These are phyloP conservation scores for Cercospora beticola DNA, from an alignment of 2,329 filamentous ascomycete genomes.

Conservation along the genomic window DNA sequence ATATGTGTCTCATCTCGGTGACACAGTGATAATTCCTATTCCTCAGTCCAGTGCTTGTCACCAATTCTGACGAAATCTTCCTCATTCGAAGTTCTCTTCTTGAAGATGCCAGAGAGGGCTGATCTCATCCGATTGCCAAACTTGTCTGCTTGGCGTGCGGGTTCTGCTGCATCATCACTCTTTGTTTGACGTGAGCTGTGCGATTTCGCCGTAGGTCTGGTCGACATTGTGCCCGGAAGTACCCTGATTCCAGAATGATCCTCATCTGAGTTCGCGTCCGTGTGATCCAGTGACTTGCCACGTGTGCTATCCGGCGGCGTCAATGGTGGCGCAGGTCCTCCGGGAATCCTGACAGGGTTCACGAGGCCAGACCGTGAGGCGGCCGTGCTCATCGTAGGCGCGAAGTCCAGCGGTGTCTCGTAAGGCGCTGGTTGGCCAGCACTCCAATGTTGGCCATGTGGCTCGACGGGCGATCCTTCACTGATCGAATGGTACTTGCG, in stretches of 20 bases:
- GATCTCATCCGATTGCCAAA: not conserved
- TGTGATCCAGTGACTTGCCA: not conserved
- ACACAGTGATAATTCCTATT: not conserved
- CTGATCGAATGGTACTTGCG: not conserved
- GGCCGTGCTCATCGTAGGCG: not conserved
- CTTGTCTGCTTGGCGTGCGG: not conserved
- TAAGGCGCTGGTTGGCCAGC: slow-evolving; percentile 3
- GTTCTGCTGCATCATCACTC: not conserved
- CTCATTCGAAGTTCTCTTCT: slow-evolving; percentile 1
- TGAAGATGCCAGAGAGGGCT: not conserved
- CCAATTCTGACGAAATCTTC: not conserved
- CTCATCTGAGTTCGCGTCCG: not conserved
- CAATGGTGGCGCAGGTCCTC: not conserved
- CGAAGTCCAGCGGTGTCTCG: not conserved
- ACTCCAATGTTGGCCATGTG: not conserved
- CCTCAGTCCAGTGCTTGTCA: slow-evolving; percentile 8
- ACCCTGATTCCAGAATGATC: not conserved
- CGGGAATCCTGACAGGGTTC: not conserved
- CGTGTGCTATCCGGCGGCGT: slow-evolving; percentile 6
- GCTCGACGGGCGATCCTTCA: not conserved
- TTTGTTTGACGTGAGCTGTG: not conserved
- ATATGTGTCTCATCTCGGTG: not conserved
- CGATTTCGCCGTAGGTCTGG: not conserved
- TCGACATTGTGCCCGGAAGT: slow-evolving; percentile 1
- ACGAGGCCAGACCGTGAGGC: not conserved